phyloP scores from a whole-genome alignment of 2,329 filamentous ascomycete genomes.

The Colletotrichum falcatum region DNA sequence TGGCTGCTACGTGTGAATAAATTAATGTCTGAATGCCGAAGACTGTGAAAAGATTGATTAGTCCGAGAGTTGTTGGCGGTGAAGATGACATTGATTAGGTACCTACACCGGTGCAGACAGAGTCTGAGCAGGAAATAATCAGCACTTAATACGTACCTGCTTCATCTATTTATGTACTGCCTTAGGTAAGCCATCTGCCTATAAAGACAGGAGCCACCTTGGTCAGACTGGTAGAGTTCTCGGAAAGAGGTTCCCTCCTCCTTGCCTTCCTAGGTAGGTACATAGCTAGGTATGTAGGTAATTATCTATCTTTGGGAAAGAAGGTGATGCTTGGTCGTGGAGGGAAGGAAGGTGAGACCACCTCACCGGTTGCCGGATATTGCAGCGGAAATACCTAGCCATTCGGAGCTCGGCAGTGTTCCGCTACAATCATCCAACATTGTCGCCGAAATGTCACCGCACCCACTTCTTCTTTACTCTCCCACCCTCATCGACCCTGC shows the following conservation, averaged over 20 bases:
- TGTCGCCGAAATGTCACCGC: slow-evolving; percentile 36
- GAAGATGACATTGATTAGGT: background rate
- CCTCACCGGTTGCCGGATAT: no score
- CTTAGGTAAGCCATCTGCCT: no score
- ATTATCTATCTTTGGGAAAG: background rate
- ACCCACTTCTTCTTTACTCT: slow-evolving; percentile 20
- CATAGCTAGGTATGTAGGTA: no score
- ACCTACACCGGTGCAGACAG: no score
- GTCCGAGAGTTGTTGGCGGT: no score
- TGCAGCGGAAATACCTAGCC: background rate
- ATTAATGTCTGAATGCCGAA: background rate
- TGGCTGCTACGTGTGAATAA: no score
- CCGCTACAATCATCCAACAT: slow-evolving; percentile 25
- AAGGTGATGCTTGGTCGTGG: background rate
- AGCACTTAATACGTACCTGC: no score
- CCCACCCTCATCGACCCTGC: slow-evolving; percentile 31
- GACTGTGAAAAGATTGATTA: background rate
- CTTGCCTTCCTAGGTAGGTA: background rate
- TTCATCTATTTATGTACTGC: no score
- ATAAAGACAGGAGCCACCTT: no score
- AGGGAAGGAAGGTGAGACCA: background rate
- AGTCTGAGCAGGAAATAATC: no score
- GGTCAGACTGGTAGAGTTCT: background rate
- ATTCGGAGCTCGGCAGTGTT: background rate
- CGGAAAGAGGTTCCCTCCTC: background rate